These are phyloP conservation scores for Fraxinus baroniana DNA, from an alignment of 305 asterid species.

Conservation along the genomic window DNA sequence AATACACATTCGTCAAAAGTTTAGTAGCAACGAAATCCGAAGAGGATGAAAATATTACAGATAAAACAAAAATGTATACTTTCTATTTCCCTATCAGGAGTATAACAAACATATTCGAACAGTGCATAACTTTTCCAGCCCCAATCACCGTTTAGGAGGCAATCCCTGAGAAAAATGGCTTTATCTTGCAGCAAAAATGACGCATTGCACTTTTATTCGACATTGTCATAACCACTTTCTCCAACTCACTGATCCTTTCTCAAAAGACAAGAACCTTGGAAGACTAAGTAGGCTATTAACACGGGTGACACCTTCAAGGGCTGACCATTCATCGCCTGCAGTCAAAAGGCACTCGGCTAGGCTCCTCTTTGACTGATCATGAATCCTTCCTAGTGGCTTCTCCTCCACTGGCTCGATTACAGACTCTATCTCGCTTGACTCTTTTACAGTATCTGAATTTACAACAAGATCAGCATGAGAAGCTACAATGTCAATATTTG, in stretches of 20 bases:
- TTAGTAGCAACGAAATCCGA: not conserved
- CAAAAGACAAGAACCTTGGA: slow-evolving; percentile 82
- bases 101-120: not conserved
- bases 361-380: slow-evolving; percentile 84
- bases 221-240: slow-evolving; percentile 71
- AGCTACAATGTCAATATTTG: not conserved
- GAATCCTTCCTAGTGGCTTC: slow-evolving; percentile 31
- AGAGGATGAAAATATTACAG: not conserved
- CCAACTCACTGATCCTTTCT: slow-evolving; percentile 45
- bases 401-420: slow-evolving; percentile 47
- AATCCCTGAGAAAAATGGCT: not conserved
- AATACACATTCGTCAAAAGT: not conserved
- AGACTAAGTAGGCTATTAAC: slow-evolving; percentile 91
- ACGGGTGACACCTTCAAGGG: slow-evolving; percentile 86
- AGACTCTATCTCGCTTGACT: slow-evolving; percentile 67
- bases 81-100: not conserved
- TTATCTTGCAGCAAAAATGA: not conserved
- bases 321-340: slow-evolving; percentile 90
- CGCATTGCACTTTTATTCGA: not conserved
- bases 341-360: slow-evolving; percentile 83
- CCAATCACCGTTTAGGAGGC: not conserved
- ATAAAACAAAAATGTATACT: not conserved
- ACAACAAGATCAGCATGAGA: not conserved
- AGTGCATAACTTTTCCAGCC: not conserved
- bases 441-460: not conserved